Evolutionary conservation across 345 rosid genomes (phyloP), one percentile per base, ranked within the genome.

Genomic region (Noccaea caerulescens): DNA sequence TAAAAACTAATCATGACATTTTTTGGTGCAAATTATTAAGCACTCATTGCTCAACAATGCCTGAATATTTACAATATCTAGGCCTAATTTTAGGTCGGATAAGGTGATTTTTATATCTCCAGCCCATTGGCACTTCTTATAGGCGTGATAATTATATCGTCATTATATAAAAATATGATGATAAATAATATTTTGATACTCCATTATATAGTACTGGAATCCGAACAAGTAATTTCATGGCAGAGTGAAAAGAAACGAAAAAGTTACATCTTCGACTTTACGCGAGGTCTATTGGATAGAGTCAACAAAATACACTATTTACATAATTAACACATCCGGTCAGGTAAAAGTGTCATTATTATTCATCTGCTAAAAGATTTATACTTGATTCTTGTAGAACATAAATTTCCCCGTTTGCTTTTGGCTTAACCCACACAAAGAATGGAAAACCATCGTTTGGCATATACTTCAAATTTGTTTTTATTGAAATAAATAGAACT

Each of bases 31-130:
- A 58, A 75, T 75, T 68, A 75, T 75, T 68, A 67, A 68, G 63
- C 78, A 68, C 73, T 75, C 73, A 75, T 68, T 68, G 63, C 78
- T 74, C 56, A 59, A 25, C 66, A 25, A 12, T 58, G 60, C 39
- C 54, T 56, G n/a, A 66, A 25, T 67, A 52, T 34, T 74, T 59
- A 59, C 78, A 67, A 52, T 74, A 74, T 74, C 42, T 52, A 68
- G 34, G 57, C 69, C 78, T 52, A 74, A 75, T 53, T 59, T 45
- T 60, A 67, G 69, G 73, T 60, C 18, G 50, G 73, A 68, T 75
- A 60, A 68, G 52, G 43, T 33, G 11, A 34, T 10, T 51, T 58
- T 23, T 41, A 41, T 66, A 67, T 42, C 13, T 51, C 56, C 49
- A 59, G 72, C 72, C 50, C 68, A 66, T 33, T 66, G 61, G 39